Evolutionary conservation across 169 alveolate genomes (phyloP).

Genomic region (Blepharisma undulans): DNA sequence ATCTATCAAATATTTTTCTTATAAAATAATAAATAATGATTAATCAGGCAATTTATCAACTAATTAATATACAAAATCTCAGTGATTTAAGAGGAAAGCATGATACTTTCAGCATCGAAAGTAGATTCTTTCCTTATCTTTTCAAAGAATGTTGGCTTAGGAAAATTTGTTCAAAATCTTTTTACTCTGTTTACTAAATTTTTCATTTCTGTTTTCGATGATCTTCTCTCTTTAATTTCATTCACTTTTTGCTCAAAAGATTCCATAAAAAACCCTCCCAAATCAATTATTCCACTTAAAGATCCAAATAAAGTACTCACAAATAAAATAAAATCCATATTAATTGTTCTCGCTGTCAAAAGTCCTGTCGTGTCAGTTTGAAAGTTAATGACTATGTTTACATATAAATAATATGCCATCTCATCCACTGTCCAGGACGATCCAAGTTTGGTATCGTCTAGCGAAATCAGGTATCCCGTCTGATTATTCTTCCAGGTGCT

Average conservation of each 20-base stretch:
- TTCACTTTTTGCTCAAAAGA: neutral
- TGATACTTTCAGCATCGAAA: neutral
- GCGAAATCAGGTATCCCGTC: neutral
- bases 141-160: neutral
- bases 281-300: neutral
- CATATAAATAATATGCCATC: neutral
- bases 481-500: neutral
- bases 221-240: neutral
- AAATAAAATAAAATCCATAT: neutral
- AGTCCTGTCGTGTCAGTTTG: neutral
- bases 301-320: neutral
- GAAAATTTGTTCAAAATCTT: neutral
- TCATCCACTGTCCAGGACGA: neutral
- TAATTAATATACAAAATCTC: too few species aligned
- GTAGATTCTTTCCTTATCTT: neutral
- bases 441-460: too few species aligned
- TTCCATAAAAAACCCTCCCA: neutral
- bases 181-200: neutral
- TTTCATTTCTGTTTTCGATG: neutral
- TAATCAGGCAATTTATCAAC: too few species aligned
- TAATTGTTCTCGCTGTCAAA: neutral
- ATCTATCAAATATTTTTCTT: too few species aligned
- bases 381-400: neutral
- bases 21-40: too few species aligned
- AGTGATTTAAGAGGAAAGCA: too few species aligned